A percentile compares a stretch with the other conserved stretches of the same genome.
These are phyloP conservation scores for Fraxinus excelsior DNA, from an alignment of 257 asterid genomes.

Conservation along the genomic window DNA sequence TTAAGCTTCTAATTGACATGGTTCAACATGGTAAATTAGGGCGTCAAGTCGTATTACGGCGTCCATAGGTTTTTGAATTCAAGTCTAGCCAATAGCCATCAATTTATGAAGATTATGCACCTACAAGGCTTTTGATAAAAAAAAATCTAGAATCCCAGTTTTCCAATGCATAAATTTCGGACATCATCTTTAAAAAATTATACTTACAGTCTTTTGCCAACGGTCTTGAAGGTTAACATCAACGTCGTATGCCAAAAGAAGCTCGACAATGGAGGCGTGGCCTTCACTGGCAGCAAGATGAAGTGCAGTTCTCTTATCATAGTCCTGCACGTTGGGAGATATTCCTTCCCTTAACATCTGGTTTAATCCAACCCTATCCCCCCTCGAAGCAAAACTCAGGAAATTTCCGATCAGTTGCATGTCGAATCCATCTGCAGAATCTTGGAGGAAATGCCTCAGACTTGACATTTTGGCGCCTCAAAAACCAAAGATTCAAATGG, in stretches of 20 bases:
- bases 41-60: too few relatives aligned
- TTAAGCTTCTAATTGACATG: too few relatives aligned
- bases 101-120: neutral
- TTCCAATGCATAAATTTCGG: too few relatives aligned
- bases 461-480: conserved; percentile 29
- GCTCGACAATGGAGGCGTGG: conserved; percentile 64
- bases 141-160: neutral
- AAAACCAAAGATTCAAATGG: neutral
- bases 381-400: conserved; percentile 66
- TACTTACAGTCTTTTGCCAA: conserved; percentile 53
- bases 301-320: conserved; percentile 59
- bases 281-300: conserved; percentile 76
- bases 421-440: conserved; percentile 31
- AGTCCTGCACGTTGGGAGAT: conserved; percentile 62
- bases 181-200: neutral
- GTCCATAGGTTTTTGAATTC: too few relatives aligned
- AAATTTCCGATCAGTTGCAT: conserved; percentile 59
- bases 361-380: conserved; percentile 65
- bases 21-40: too few relatives aligned
- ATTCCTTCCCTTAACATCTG: conserved; percentile 54
- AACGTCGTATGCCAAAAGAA: conserved; percentile 59
- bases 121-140: neutral
- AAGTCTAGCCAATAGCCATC: neutral
- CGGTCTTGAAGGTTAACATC: conserved; percentile 62
- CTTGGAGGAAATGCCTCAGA: conserved; percentile 25